Conservation (phyloP, 2,329 filamentous ascomycete genomes). For the Scedosporium apiospermum region DNA sequence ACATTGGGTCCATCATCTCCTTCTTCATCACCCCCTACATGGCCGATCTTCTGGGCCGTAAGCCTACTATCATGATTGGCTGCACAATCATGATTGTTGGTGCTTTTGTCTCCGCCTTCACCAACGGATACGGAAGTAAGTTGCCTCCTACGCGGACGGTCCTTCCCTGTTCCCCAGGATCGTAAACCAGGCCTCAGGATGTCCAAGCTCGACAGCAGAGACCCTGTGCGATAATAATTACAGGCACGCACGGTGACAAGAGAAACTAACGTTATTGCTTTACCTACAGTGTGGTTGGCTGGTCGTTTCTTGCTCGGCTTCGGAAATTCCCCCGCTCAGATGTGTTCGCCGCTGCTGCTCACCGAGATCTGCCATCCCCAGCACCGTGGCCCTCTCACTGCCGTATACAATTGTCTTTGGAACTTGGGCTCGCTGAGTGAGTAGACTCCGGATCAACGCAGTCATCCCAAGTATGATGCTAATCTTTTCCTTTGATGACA, state of each 20-base stretch:
- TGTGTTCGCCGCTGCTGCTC: constrained; percentile 53
- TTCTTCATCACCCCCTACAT: constrained; percentile 38
- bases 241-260: too few relatives aligned
- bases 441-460: neutral
- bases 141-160: constrained; percentile 3
- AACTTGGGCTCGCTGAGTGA: constrained; percentile 40
- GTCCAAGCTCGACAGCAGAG: too few relatives aligned
- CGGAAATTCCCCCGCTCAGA: constrained; percentile 54
- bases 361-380: constrained; percentile 61
- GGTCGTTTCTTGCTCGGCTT: constrained; percentile 44
- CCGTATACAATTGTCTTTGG: constrained; percentile 61
- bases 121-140: constrained; percentile 32
- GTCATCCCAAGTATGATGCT: neutral
- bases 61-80: constrained; percentile 31
- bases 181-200: neutral
- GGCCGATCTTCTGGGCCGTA: constrained; percentile 33
- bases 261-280: neutral
- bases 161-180: neutral
- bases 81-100: constrained; percentile 37
- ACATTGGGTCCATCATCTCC: constrained; percentile 38
- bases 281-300: constrained; percentile 24
- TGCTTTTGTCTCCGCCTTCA: constrained; percentile 30
- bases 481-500: constrained; percentile 5
- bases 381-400: constrained; percentile 54
- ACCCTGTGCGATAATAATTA: too few relatives aligned